Evolutionary conservation across 2,329 filamentous ascomycete species (phyloP), one percentile per base, ranked within the genome.

Genomic region (Acephala macrosclerotiorum): DNA sequence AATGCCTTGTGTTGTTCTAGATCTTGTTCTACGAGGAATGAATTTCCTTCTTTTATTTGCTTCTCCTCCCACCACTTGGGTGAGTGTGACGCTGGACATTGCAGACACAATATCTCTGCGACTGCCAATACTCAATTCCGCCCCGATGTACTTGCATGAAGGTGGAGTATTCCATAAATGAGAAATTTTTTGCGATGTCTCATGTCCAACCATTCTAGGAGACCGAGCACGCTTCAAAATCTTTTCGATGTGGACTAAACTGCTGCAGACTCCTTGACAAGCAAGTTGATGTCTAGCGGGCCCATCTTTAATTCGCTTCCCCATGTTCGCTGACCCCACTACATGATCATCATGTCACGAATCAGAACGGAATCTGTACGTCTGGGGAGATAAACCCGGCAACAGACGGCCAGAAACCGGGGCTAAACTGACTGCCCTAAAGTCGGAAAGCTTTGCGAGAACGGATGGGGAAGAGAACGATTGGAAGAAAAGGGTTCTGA

Each of bases 371-470:
- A 49, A n/a, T 22, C 45, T 49, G 45, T 49, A 49, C 45, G n/a
- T 49, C 45, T 53, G 22, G 25, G 49, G 49, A 33, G 14, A 53
- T 33, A 53, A 33, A 33, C 18, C 49, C 25, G 49, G 14, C 25
- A 16, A 29, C 25, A 29, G 49, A 29, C 49, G 25, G 49, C 14
- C 5, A 53, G 22, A 33, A 53, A 53, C 49, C n/a, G 49, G 49
- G 49, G 26, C 18, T 7, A 29, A 53, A 33, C 25, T n/a, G 49
- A 49, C 45, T 49, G 49, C 33, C 49, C 18, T 14, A 57, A 64
- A 60, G 47, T 29, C n/a, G 62, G 36, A 40, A 60, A 60, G 38
- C 62, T 64, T n/a, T 60, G 58, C 62, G 62, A 64, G 40, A 47
- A 45, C 42, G n/a, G 38, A 38, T 49, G 26, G 40, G n/a, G 55